Base-by-base conservation (phyloP, 768 basidiomycete genomes). In the Lactarius sanguifluus region DNA sequence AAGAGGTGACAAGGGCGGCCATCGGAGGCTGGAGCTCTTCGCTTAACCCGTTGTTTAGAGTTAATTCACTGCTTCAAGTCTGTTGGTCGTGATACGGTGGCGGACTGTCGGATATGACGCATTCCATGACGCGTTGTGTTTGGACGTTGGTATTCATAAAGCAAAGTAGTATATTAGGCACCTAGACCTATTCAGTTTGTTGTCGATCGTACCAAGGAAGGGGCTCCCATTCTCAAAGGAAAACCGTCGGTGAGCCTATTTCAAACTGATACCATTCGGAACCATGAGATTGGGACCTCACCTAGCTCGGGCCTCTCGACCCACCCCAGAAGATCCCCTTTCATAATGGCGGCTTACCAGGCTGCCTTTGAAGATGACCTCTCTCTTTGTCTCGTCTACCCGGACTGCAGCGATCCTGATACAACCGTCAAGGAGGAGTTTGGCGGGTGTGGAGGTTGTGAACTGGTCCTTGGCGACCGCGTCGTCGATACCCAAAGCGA, bases 401-500 rank as follows among this genome's bases (percentile, higher is more conserved):
- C 95, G 28, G 96, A 98, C 73, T 98, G 96, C 81, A 83, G 90
- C 78, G 91, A 93, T 74, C 92, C 93, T 64, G 91, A 92, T 73
- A 94, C 95, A 18, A 88, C 95, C 71, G 95, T 99, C 75, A 85
- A 94, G 73, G 97, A 99, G 81, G 94, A 98, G 81, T 98, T 96
- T 79, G 92, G 92, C 73, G 91, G 98, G 71, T 94, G 96, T 81
- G 90, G 90, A 74, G 85, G 85, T 69, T 96, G 94, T 82, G 94
- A 95, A 65, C 82, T 98, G 71, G 95, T 99, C 71, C 81, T 98
- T 69, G 96, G 96, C 72, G 97, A 98, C 76, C 85, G 94, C 71
- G 88, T 99, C 61, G 96, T 98, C 32, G 97, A 99, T 78, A 98
- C 97, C 43, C 83, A 96, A 77, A 95, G 93, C 80, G 97, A 99